These are phyloP conservation scores for Phoma sp. DNA, from an alignment of 2,329 filamentous ascomycete genomes.

Conservation along the genomic window DNA sequence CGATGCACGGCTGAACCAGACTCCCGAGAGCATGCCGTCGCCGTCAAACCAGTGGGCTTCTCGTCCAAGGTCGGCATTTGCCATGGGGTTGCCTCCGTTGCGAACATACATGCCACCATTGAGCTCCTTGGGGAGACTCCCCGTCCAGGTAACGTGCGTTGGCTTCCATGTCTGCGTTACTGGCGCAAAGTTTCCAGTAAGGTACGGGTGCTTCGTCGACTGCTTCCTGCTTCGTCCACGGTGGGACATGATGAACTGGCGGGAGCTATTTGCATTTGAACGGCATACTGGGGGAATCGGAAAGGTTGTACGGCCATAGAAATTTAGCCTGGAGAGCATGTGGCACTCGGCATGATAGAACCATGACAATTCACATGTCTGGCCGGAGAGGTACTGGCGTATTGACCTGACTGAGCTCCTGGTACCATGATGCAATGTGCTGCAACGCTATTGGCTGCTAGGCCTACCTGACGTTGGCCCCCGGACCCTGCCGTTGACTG, in stretches of 20 bases:
- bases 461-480: constrained; percentile 3
- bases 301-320: neutral
- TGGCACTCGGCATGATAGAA: constrained; percentile 11
- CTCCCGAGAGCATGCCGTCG: constrained; percentile 76
- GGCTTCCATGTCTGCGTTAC: constrained; percentile 63
- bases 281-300: neutral
- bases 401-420: constrained; percentile 5
- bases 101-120: constrained; percentile 74
- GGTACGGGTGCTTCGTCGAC: constrained; percentile 57
- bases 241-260: constrained; percentile 31
- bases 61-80: constrained; percentile 65
- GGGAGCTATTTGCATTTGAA: constrained; percentile 23
- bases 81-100: constrained; percentile 73
- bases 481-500: too few relatives aligned
- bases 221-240: constrained; percentile 28
- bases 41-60: constrained; percentile 79
- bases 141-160: constrained; percentile 65
- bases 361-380: constrained; percentile 16
- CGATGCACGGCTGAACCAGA: constrained; percentile 61
- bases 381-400: constrained; percentile 5
- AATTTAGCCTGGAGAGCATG: constrained; percentile 1
- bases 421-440: constrained; percentile 11
- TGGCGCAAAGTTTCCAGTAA: constrained; percentile 74
- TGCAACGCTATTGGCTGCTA: constrained; percentile 5
- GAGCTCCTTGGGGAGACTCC: constrained; percentile 69